phyloP scores from a whole-genome alignment of 352 stramenopile genomes.

The Phytophthora meadii region DNA sequence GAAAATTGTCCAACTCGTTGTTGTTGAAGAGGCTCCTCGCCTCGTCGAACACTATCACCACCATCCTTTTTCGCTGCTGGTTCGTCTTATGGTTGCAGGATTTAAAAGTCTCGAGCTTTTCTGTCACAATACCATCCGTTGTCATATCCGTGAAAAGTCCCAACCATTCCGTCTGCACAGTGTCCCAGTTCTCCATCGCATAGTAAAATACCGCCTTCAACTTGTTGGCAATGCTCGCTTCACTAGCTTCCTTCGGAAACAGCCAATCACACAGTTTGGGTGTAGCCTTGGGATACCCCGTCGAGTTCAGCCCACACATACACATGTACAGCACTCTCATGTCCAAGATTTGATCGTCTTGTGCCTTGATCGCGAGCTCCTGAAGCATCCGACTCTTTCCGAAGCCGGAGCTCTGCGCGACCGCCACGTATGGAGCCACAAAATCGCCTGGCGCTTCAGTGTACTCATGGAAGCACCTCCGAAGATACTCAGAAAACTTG shows the following conservation, averaged over 20 bases:
- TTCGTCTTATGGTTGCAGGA: too few species aligned
- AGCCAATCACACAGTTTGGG: constrained; percentile 4
- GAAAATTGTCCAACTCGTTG: background rate
- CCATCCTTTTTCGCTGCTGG: background rate
- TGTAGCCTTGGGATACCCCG: constrained; percentile 11
- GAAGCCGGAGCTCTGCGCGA: constrained; percentile 23
- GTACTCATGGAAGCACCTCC: too few species aligned
- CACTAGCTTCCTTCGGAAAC: background rate
- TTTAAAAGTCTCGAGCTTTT: background rate
- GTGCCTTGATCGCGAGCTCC: constrained; percentile 12
- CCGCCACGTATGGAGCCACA: constrained; percentile 10
- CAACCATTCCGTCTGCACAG: constrained; percentile 7
- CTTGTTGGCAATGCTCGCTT: background rate
- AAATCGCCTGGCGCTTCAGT: background rate
- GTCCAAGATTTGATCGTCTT: background rate
- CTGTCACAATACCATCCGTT: background rate
- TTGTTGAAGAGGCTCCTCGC: background rate
- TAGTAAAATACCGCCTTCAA: constrained; percentile 4
- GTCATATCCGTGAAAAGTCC: constrained; percentile 1
- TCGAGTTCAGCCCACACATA: constrained; percentile 4
- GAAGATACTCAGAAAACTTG: too few species aligned
- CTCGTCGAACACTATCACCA: constrained; percentile 20
- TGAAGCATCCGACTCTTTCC: constrained; percentile 17
- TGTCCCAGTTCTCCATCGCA: constrained; percentile 2
- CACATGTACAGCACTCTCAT: constrained; percentile 27